Evolutionary conservation across 2,329 filamentous ascomycete genomes (phyloP), one percentile per base, ranked within the genome.

Genomic region (Colletotrichum falcatum): DNA sequence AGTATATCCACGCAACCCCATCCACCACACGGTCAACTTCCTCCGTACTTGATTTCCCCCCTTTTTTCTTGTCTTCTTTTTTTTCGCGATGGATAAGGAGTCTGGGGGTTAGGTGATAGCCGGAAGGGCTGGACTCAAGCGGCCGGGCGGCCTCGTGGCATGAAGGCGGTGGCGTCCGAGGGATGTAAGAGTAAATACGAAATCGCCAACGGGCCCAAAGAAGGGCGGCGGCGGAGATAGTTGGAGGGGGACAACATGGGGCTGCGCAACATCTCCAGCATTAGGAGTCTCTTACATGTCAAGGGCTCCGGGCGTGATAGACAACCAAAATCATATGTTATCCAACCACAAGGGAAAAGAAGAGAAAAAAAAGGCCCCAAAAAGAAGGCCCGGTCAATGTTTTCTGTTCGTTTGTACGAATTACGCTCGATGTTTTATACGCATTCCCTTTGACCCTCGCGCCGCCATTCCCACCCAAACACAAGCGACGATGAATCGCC

Each of bases 1-100:
- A 61, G 64, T 54, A 66, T 61, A 66, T 62, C 33, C 58, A 62
- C 44, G 54, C 56, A 46, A 51, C 16, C 58, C 42, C 39, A 42
- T 8, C 20, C 7, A 44, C 56, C 4, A 26, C 28, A 68, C 54
- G 39, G 49, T 61, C 66, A 70, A 56, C 55, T 35, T 62, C 53
- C 23, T 44, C 58, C 58, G 42, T 30, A 44, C 54, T 68, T 28
- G 30, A 18, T 14, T 8, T 26, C 26, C 18, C 6, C 7, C 6
- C 16, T 7, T 42, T 42, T 42, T 42, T 5, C 6, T 39, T 39
- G 18, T 20, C 8, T 39, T 18, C 18, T 39, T 23, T 11, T 20
- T 39, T 28, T 56, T 8, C 49, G 48, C 61, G 48, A 66, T 35
- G 39, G 62, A 39, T 56, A 42, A 48, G 67, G 64, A 62, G 64